phyloP scores from a whole-genome alignment of 169 alveolate species.

The Sarcocystis neurona region DNA sequence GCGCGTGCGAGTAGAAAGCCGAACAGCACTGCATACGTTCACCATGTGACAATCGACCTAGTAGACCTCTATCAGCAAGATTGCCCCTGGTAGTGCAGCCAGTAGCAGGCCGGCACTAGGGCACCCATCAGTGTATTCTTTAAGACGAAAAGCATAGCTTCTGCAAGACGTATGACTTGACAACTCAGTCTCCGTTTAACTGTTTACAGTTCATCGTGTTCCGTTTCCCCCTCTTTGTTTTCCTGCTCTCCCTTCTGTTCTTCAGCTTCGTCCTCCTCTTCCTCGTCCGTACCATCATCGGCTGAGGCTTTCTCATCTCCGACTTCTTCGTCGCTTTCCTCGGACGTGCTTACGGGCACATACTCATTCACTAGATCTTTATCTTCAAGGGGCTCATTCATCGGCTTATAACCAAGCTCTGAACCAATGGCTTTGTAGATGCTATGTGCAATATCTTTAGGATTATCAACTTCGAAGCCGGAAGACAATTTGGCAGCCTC shows the following conservation, averaged over 20 bases:
- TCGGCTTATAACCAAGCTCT: too few species aligned
- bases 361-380: neutral
- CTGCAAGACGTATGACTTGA: neutral
- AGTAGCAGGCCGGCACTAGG: too few species aligned
- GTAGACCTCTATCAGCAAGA: too few species aligned
- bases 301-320: slow-evolving; percentile 2
- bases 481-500: slow-evolving; percentile 71
- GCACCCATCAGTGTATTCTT: too few species aligned
- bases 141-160: too few species aligned
- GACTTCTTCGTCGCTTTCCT: neutral
- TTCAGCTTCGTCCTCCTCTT: neutral
- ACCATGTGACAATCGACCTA: too few species aligned
- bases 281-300: too few species aligned
- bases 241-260: neutral
- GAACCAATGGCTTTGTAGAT: slow-evolving; percentile 57
- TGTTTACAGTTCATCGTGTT: neutral
- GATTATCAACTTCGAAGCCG: slow-evolving; percentile 72
- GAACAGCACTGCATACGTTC: too few species aligned
- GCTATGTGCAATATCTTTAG: slow-evolving; percentile 63
- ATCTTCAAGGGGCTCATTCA: neutral
- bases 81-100: too few species aligned
- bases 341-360: neutral
- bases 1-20: too few species aligned
- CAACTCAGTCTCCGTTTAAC: neutral
- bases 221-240: slow-evolving; percentile 2